phyloP scores from a whole-genome alignment of 352 stramenopile species.

The Blastocystis sp. region DNA sequence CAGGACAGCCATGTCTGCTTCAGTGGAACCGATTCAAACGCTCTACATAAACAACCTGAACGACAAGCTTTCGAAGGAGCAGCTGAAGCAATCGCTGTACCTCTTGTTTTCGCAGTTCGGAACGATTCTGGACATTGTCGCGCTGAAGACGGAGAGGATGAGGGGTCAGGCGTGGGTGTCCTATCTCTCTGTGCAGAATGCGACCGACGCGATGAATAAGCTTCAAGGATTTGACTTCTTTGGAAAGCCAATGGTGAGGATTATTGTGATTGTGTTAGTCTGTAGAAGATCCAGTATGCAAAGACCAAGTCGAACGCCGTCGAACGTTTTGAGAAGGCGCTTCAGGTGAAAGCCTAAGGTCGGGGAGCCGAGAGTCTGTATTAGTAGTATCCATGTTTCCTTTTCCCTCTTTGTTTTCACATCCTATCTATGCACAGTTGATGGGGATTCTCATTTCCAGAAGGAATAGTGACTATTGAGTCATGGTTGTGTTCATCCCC shows the following conservation, averaged over 20 bases:
- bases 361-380: background rate
- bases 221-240: constrained; percentile 66
- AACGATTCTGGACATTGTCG: constrained; percentile 53
- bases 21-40: constrained; percentile 38
- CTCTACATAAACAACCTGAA: constrained; percentile 68
- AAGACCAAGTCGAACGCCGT: constrained; percentile 65
- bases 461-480: background rate
- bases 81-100: constrained; percentile 57
- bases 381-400: background rate
- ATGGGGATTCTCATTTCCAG: too few species aligned
- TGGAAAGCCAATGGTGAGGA: constrained; percentile 59
- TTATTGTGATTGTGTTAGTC: background rate
- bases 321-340: constrained; percentile 56
- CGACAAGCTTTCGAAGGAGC: constrained; percentile 60
- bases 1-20: background rate
- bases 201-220: constrained; percentile 52
- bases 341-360: background rate
- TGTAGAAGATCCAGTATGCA: constrained; percentile 41
- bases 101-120: constrained; percentile 66
- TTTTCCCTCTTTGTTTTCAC: background rate
- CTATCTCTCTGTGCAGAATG: constrained; percentile 38
- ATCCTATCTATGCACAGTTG: too few species aligned
- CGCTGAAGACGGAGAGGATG: constrained; percentile 60
- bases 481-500: background rate
- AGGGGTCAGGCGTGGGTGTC: constrained; percentile 61